phyloP scores from a whole-genome alignment of 1,139 yeast species.

The Candida glucosophila region DNA sequence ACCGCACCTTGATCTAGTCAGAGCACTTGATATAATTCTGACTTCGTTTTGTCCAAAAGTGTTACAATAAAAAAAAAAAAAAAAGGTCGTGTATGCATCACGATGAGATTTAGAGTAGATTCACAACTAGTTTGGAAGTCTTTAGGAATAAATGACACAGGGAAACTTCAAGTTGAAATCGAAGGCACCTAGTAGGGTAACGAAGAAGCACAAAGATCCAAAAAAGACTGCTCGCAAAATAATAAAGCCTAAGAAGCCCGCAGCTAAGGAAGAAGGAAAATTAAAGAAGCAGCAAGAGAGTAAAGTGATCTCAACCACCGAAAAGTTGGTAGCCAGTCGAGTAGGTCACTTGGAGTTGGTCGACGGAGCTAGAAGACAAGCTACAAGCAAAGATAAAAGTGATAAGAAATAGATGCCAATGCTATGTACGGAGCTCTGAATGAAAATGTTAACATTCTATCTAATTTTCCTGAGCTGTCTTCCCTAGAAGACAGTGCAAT shows the following conservation, averaged over 20 bases:
- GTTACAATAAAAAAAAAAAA: no score
- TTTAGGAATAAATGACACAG: slow-evolving; percentile 55
- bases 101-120: no score
- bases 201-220: slow-evolving; percentile 50
- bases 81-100: no score
- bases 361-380: slow-evolving; percentile 83
- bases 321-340: slow-evolving; percentile 74
- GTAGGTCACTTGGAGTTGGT: slow-evolving; percentile 91
- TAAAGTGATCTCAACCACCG: slow-evolving; percentile 66
- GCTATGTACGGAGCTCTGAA: no score
- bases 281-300: slow-evolving; percentile 59
- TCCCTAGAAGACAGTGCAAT: no score
- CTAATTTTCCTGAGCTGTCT: no score
- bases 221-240: slow-evolving; percentile 64
- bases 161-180: slow-evolving; percentile 42
- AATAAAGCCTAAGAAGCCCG: slow-evolving; percentile 59
- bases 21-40: no score
- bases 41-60: no score
- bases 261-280: slow-evolving; percentile 34
- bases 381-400: slow-evolving; percentile 49
- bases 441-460: no score
- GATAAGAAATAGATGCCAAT: slow-evolving; percentile 11
- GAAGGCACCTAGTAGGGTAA: slow-evolving; percentile 40
- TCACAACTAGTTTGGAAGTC: no score
- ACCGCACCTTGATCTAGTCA: no score